Conservation (phyloP, 2,329 filamentous ascomycete genomes). For the Alternaria sp. region DNA sequence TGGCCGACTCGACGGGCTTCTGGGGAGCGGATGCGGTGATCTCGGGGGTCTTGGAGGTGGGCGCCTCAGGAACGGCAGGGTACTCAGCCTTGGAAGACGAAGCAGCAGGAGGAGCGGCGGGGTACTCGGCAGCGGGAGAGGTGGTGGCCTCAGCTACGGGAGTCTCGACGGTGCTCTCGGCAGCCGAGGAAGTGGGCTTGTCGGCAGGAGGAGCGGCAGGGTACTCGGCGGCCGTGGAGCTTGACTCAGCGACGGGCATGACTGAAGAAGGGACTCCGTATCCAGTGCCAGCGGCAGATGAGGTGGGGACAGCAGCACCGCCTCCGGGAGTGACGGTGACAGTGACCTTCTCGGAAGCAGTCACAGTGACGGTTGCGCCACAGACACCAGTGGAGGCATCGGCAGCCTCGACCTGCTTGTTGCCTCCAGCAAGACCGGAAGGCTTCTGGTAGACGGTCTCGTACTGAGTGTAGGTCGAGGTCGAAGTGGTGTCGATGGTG, state of each 20-base stretch:
- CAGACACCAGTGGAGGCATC: conserved; percentile 27
- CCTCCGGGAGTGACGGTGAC: conserved; percentile 47
- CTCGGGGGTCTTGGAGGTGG: conserved; percentile 21
- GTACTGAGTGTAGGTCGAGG: conserved; percentile 38
- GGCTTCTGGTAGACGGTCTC: conserved; percentile 27
- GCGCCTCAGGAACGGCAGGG: conserved; percentile 3
- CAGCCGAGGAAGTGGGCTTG: not conserved
- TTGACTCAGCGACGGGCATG: conserved; percentile 13
- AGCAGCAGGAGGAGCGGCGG: not conserved
- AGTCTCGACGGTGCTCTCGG: not conserved
- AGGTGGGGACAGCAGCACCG: conserved; percentile 20
- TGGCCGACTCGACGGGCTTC: conserved; percentile 8
- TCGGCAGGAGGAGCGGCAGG: conserved; percentile 6
- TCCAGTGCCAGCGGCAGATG: conserved; percentile 15
- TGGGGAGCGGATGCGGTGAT: conserved; percentile 14
- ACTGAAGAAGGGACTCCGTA: conserved; percentile 14
- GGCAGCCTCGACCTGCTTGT: conserved; percentile 24
- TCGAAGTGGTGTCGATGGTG: conserved; percentile 31
- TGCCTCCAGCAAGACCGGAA: conserved; percentile 18
- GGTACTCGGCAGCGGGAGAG: conserved; percentile 14
- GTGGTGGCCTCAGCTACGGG: conserved; percentile 6
- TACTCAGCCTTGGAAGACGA: conserved; percentile 4
- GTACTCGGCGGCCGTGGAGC: conserved; percentile 12
- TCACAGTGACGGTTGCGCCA: conserved; percentile 46
- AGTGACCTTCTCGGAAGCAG: conserved; percentile 50